phyloP scores from a whole-genome alignment of 1,139 yeast genomes.

The Saccharomyces pastorianus region DNA sequence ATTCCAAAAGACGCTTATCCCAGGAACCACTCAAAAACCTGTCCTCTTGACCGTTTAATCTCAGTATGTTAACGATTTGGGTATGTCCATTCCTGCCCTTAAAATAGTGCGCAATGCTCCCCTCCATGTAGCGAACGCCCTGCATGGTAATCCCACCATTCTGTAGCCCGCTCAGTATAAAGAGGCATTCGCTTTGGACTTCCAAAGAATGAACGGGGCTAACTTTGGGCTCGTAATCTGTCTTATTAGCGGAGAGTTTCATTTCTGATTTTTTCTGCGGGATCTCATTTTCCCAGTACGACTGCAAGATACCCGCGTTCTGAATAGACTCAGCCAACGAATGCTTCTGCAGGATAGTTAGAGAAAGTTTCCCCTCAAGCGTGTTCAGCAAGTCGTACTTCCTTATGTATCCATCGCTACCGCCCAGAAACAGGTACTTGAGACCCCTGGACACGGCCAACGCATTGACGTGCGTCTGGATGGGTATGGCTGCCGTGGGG shows the following conservation, averaged over 20 bases:
- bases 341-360: conserved; percentile 88
- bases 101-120: conserved; percentile 71
- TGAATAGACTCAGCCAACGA: conserved; percentile 78
- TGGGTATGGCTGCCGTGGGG: conserved; percentile 70
- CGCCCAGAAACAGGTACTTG: conserved; percentile 87
- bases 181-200: conserved; percentile 71
- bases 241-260: conserved; percentile 33
- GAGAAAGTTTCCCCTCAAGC: conserved; percentile 79
- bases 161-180: conserved; percentile 77
- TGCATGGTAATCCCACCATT: conserved; percentile 85
- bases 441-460: conserved; percentile 75
- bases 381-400: conserved; percentile 82
- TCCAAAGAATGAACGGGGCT: conserved; percentile 87
- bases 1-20: conserved; percentile 74
- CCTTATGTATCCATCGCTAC: conserved; percentile 90
- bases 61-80: conserved; percentile 66
- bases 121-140: conserved; percentile 77
- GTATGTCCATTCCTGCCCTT: conserved; percentile 44
- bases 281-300: conserved; percentile 96
- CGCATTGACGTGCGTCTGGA: conserved; percentile 63
- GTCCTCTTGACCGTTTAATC: conserved; percentile 44
- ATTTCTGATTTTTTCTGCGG: conserved; percentile 49
- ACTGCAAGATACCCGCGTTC: conserved; percentile 71
- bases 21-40: conserved; percentile 76
- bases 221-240: conserved; percentile 53